Evolutionary conservation across 805 yeast genomes (phyloP), one percentile per base, ranked within the genome.

Genomic region (Clavispora vitiphila): DNA sequence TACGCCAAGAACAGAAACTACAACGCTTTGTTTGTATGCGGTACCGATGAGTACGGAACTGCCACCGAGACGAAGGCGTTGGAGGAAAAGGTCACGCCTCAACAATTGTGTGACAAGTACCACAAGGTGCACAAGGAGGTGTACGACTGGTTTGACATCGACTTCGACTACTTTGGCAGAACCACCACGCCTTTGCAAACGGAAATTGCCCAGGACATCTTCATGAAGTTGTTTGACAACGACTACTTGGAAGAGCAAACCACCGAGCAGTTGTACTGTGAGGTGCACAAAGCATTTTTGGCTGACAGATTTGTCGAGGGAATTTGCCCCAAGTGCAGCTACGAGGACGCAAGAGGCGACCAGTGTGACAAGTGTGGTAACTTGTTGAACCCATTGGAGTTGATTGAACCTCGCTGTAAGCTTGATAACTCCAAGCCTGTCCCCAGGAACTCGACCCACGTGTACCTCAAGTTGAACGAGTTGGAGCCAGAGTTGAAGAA

Each of bases 1-100:
- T 93, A 86, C 65, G 79, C 86, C 61, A 90, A 89, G 65, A 81
- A 83, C 55, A 81, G 96, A 72, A 86, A 88, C 64, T 83, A 83
- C 69, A 93, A 90, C 62, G 74, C 96, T 16, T 69, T 93, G 50
- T 93, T 71, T 58, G 68, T 93, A 43, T 89, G 99, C 67, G 99
- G 99, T 69, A 93, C 99, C 29, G 99, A 93, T 62, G 99, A 93
- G 69, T 93, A 93, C 62, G 99, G 99, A 62, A 93, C 99, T 43
- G 99, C 99, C 36, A 93, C 99, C 12, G 99, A 93, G 66, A 93
- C 99, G 22, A 93, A 91, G 68, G 99, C 99, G 9, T 69, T 93
- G 38, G 98, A 91, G 62, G 99, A 93, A 59, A 81, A 84, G 32
- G 84, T 86, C 46, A 77, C 95, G 3, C 99, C 99, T 38, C 72